Base-by-base conservation (phyloP, 2,329 filamentous ascomycete species). In the Huntiella bhutanensis region DNA sequence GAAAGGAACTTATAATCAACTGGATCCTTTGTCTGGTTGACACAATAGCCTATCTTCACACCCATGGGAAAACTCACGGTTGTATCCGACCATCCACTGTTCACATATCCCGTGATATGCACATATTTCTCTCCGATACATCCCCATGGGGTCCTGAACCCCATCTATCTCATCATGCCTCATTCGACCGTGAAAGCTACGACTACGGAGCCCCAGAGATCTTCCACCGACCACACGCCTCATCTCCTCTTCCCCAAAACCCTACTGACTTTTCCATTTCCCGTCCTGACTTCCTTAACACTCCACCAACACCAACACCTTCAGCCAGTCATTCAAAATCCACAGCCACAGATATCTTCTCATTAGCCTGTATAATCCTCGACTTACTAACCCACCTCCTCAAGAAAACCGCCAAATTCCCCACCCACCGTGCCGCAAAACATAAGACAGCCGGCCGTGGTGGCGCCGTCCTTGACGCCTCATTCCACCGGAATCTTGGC, bases 21-120 rank as follows among this genome's bases (percentile, higher is more conserved):
- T 86, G 81, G 81, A 72, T 85, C 54, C 75, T 81, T 55, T 86
- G 81, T 56, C 66, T 86, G 3, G 67, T 71, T 36, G 77, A 83
- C 56, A 76, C 79, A 1, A 56, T 85, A 12, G 73, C 76, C 45
- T 80, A 71, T 51, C 61, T 86, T 2, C 81, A 86, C 56, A 69
- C 68, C 51, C 69, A 69, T 41, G 74, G 75, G 1, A 68, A 74
- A 17, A 70, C 71, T 2, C 80, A 86, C 54, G 71, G 72, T 16
- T 75, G 74, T 42, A 82, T 87, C 56, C 75, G 74, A 51, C 81
- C 80, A 1, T 79, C 78, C 0, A 80, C 78, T 7, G 68, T 86
- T 17, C 67, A 81, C 54, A 72, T 85, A 53, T 73, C 78, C 53
- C 64, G 67, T 49, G 66, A 73, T 50, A 78, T 82, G 52, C 66